These are phyloP conservation scores for Meyerozyma athensensis DNA, from an alignment of 1,139 yeast species.

Conservation along the genomic window DNA sequence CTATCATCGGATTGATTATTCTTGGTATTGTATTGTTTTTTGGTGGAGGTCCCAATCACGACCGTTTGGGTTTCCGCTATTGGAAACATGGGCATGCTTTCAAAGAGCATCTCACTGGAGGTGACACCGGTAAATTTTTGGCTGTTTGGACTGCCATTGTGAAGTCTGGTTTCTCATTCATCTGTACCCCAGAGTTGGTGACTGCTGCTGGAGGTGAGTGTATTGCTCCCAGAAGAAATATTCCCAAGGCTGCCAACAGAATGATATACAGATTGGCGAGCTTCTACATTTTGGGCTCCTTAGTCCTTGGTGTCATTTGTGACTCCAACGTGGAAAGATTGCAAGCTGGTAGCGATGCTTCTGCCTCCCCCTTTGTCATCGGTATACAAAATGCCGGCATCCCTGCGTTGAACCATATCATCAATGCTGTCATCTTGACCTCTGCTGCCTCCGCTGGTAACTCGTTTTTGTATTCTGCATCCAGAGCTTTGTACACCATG, in stretches of 20 bases:
- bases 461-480: conserved; percentile 66
- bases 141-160: conserved; percentile 41
- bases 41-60: conserved; percentile 27
- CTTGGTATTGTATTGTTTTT: conserved; percentile 38
- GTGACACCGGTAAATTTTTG: conserved; percentile 59
- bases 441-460: conserved; percentile 72
- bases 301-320: conserved; percentile 3
- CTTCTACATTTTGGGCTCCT: conserved; percentile 39
- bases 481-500: conserved; percentile 63
- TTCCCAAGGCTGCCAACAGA: conserved; percentile 44
- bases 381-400: conserved; percentile 56
- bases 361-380: conserved; percentile 42
- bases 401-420: conserved; percentile 54
- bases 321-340: conserved; percentile 10
- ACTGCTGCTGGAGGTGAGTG: conserved; percentile 39
- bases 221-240: conserved; percentile 39
- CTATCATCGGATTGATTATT: conserved; percentile 51
- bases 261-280: conserved; percentile 44
- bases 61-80: conserved; percentile 45
- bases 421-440: conserved; percentile 64
- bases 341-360: conserved; percentile 40
- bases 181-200: conserved; percentile 42
- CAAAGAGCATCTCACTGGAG: conserved; percentile 40
- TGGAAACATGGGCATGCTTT: conserved; percentile 46
- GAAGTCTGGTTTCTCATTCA: conserved; percentile 42